Evolutionary conservation across 306 rosid genomes (phyloP), one percentile per base, ranked within the genome.

Genomic region (Trichosanthes cucumerina): DNA sequence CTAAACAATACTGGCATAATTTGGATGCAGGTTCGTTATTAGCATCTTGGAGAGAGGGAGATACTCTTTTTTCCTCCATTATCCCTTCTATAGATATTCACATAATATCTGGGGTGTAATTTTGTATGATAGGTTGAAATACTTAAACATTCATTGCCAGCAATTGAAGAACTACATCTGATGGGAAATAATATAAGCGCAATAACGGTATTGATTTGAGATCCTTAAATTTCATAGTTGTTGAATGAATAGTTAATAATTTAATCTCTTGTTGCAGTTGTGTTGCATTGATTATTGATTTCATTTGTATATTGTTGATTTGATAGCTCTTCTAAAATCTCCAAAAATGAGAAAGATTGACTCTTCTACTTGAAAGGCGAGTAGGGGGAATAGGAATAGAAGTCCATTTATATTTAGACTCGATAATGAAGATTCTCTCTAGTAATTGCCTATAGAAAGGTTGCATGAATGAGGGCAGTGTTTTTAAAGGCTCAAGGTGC

Each of bases 141-240:
- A 76, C 90, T 92, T 80, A 83, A 88, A 72, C 84, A 76, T 33
- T 85, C 93, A 26, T 84, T 95, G 76, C 84, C 93, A 81, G 76
- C 86, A 78, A 81, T 95, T 46, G 97, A 92, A 86, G 99, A 95
- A 84, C 92, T 92, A 72, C 97, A 95, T 86, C 89, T 92, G 36
- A 84, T 92, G 93, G 92, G 92, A 63, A 95, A 92, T 85, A 82
- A 81, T 56, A 89, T 92, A 78, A 91, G 97, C 85, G 79, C 79
- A 80, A 83, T 92, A 79, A 66, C 77, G 91, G 98, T 92, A 84
- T 43, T 57, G 75, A 73, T 28, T 72, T 44, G 21, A 73, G 77
- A 73, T 73, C 77, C 77, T 73, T 73, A 15, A 73, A 6, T 24
- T 16, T 73, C 12, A 3, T 56, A 58, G 39, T 19, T 4, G 5